A percentile compares a stretch with the other conserved stretches of the same genome.
Conservation (phyloP, 768 basidiomycete genomes). For the Xerocomus spinulosus region DNA sequence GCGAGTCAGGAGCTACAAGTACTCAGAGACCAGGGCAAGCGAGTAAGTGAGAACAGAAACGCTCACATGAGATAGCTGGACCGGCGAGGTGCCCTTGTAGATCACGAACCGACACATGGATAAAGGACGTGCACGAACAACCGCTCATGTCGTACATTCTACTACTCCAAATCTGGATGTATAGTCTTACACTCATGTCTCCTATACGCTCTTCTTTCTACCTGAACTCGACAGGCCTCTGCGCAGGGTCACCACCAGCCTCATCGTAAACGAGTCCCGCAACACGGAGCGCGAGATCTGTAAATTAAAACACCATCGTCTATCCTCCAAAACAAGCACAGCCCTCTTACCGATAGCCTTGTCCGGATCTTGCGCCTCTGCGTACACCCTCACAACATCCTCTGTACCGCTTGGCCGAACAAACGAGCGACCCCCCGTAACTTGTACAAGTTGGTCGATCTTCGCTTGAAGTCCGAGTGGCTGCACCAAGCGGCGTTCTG, state of each 20-base stretch:
- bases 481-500: slow-evolving; percentile 81
- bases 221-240: slow-evolving; percentile 77
- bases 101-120: slow-evolving; percentile 88
- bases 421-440: slow-evolving; percentile 84
- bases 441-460: slow-evolving; percentile 79
- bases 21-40: slow-evolving; percentile 1
- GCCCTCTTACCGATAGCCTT: slow-evolving; percentile 73
- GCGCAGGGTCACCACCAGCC: slow-evolving; percentile 70
- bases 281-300: slow-evolving; percentile 82
- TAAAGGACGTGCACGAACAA: not conserved
- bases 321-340: not conserved
- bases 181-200: too few species aligned
- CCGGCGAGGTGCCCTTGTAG: slow-evolving; percentile 92
- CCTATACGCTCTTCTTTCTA: slow-evolving; percentile 27
- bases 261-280: slow-evolving; percentile 84
- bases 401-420: slow-evolving; percentile 97
- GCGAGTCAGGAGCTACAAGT: slow-evolving; percentile 72
- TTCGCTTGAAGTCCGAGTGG: slow-evolving; percentile 76
- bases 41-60: not conserved
- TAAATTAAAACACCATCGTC: slow-evolving; percentile 4
- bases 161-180: too few species aligned
- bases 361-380: slow-evolving; percentile 71
- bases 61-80: slow-evolving; percentile 81
- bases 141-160: too few species aligned
- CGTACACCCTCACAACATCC: slow-evolving; percentile 96